Evolutionary conservation across 306 rosid genomes (phyloP), one percentile per base, ranked within the genome.

Genomic region (Quercus gilva): DNA sequence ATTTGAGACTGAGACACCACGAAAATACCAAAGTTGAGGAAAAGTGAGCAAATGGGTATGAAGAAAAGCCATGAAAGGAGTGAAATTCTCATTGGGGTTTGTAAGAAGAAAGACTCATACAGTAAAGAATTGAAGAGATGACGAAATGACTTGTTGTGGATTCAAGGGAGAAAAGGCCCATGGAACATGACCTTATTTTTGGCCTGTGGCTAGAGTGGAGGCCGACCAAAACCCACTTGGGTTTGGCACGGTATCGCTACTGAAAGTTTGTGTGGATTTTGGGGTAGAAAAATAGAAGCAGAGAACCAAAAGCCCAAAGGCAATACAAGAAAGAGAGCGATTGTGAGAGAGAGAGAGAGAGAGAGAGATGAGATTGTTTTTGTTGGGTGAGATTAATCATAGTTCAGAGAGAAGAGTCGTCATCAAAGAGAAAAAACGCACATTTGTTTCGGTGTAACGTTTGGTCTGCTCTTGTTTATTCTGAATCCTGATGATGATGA

Each of bases 31-130:
- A 80, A 3, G 7, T 52, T 3, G 73, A 65, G 69, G 7, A 72
- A 4, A 14, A 61, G 2, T 29, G 71, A 81, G 78, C 18, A 52
- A 3, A 29, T 6, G 56, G 65, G n/a, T 1, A 78, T 19, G 15
- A 68, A 75, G 76, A 84, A 63, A 49, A 77, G 56, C 81, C 81
- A 83, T 63, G 81, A 78, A 33, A 83, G 37, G 55, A 52, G 55
- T 5, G 73, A 69, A 67, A 56, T 74, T 75, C 76, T 75, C 87
- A 86, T 80, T 68, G 80, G 37, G 26, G 20, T 18, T 35, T 35
- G 15, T 18, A 33, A 3, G 6, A 4, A 18, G 71, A 29, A 2
- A 2, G 61, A 35, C 49, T 25, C n/a, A 49, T 55, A 26, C 45
- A 7, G 25, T 7, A 6, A n/a, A 20, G 63, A 11, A 57, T 57